These are phyloP conservation scores for Leccinum solheimii DNA, from an alignment of 1,284 basidiomycete genomes.

Conservation along the genomic window DNA sequence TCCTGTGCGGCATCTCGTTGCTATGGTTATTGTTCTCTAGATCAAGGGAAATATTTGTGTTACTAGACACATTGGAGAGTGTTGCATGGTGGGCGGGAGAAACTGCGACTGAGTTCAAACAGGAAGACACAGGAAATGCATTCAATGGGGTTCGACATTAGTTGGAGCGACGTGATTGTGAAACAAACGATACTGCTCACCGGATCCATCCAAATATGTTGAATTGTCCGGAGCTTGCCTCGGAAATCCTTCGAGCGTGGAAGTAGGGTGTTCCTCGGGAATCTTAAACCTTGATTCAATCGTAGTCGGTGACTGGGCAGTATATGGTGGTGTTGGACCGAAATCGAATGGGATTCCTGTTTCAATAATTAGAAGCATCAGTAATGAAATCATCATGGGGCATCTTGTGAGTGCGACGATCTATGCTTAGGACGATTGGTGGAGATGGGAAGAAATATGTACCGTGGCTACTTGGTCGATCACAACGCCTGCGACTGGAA, in stretches of 20 bases:
- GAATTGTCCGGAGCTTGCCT: constrained; percentile 37
- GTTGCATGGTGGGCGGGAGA: not conserved
- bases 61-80: constrained; percentile 17
- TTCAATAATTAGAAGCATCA: not conserved
- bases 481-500: constrained; percentile 8
- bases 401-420: not conserved
- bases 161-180: not conserved
- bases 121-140: constrained; percentile 1
- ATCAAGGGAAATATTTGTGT: constrained; percentile 6
- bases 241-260: constrained; percentile 43
- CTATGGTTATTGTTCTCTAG: not conserved
- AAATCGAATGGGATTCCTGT: constrained; percentile 14
- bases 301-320: constrained; percentile 4
- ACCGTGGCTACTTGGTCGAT: constrained; percentile 4
- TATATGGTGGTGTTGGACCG: constrained; percentile 35
- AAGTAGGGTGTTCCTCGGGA: constrained; percentile 30
- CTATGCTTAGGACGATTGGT: not conserved
- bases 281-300: not conserved
- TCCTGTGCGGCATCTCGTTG: not conserved
- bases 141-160: not conserved
- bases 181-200: not conserved
- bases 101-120: not conserved
- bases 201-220: not conserved
- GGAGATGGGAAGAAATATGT: not conserved
- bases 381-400: not conserved